Evolutionary conservation across 2,329 filamentous ascomycete genomes (phyloP), one percentile per base, ranked within the genome.

Genomic region (Fusarium gaditjirri): DNA sequence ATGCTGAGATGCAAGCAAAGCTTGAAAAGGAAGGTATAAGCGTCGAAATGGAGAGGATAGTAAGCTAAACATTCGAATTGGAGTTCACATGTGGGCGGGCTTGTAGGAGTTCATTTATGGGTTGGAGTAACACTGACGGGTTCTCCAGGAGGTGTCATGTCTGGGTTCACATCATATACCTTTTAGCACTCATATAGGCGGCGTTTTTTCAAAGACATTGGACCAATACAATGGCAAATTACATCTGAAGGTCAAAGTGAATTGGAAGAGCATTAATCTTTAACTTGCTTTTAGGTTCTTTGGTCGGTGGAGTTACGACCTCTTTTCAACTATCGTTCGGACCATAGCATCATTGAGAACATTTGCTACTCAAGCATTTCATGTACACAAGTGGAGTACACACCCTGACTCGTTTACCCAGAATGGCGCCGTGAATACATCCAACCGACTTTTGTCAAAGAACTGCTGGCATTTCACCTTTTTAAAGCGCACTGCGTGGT

Each of bases 1-100:
- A 91, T 54, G 81, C 83, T 4, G 88, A 90, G 75, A 81, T 82
- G 80, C 84, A 80, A 61, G 80, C 77, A 35, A 85, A 83, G 78
- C 76, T 84, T 42, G 85, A 86, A 71, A 85, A 83, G 72, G 86
- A 85, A 31, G 83, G 81, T 3, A 72, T 82, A 53, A 79, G 76
- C 55, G 75, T 80, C 44, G 80, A 83, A 21, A 75, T 82, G 57
- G 87, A 87, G 60, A 85, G 83, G 76, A 82, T 86, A 73, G 81
- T 84, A 62, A 89, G 86, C 78, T 90, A 80, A 82, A 65, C 12
- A 60, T 61, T 59, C 44, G 56, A 27, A 61, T n/a, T 33, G 35
- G 57, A 56, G 61, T 38, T 58, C 23, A 36, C 23, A 9, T 50
- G 56, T 46, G 46, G 46, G 46, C 8, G 59, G 59, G 59, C 55